Percentiles rank a stretch among this genome's conserved stretches.
phyloP scores from a whole-genome alignment of 805 yeast genomes.

The Suhomyces xylopsoci region DNA sequence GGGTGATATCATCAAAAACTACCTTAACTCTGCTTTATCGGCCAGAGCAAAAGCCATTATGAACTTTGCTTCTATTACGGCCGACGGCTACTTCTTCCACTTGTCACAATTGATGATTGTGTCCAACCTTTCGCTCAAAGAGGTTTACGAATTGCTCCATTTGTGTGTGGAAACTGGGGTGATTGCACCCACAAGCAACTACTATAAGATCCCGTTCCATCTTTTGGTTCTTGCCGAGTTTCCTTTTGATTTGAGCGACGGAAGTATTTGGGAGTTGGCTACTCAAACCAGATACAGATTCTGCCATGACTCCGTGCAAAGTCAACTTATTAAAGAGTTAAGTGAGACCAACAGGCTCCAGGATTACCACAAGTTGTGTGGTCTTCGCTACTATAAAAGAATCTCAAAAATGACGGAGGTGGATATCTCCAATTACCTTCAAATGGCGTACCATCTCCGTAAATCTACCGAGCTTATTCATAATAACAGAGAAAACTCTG shows the following conservation, averaged over 20 bases:
- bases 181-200: conserved; percentile 37
- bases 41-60: conserved; percentile 20
- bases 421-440: conserved; percentile 24
- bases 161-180: conserved; percentile 30
- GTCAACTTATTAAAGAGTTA: conserved; percentile 26
- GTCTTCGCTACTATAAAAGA: conserved; percentile 36
- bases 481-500: no score
- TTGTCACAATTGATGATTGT: conserved; percentile 39
- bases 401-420: conserved; percentile 12
- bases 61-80: conserved; percentile 43
- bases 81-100: conserved; percentile 32
- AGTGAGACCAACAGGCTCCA: conserved; percentile 22
- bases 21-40: conserved; percentile 8
- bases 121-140: conserved; percentile 28
- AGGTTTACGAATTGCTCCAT: conserved; percentile 30
- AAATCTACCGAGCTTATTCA: conserved; percentile 31
- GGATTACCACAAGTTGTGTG: conserved; percentile 37
- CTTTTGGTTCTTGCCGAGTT: conserved; percentile 23
- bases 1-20: background rate
- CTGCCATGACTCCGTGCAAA: conserved; percentile 40
- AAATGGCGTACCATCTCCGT: conserved; percentile 40
- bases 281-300: conserved; percentile 36
- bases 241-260: conserved; percentile 27
- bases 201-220: conserved; percentile 49
- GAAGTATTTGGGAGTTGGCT: conserved; percentile 33